Base-by-base conservation (phyloP, 1,284 basidiomycete species). In the Chondrostereum purpureum region DNA sequence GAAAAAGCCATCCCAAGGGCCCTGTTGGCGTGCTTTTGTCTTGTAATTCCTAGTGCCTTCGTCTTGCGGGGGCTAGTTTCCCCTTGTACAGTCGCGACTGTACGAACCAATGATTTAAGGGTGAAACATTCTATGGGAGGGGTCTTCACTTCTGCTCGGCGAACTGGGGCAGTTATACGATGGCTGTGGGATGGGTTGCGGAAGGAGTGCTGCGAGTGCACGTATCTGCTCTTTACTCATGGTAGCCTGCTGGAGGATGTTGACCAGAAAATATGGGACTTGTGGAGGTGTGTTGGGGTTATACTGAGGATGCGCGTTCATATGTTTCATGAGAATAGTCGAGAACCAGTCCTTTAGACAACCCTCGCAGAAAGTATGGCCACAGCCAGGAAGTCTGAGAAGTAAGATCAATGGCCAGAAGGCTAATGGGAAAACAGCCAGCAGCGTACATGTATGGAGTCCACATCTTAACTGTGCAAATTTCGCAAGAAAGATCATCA, bases 321-420 rank as follows among this genome's bases (percentile, higher is more conserved):
- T 64, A 53, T 81, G 76, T 48, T 74, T 70, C 0, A 62, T 62
- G 40, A 74, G 70, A 0, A 63, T 70, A 5, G 73, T 72, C 47
- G 61, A 63, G 54, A 88, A 84, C 84, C 84, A 87, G 54, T 80
- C 75, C 38, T 70, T 64, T 5, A 88, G 65, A 52, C 84, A 88
- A 5, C 57, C 58, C 49, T 73, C 63, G 56, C 84, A 87, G 58
- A 81, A 87, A 0, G 74, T 73, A 61, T 88, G 84, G 4, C 84
- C 84, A 45, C 84, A 88, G 33, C 69, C 72, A 3, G 73, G 61
- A 21, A 86, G 68, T 17, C 80, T 83, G 50, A n/a, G 16, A 46
- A 21, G 16, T 21, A 38, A 22, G 24, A 50, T 47, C 47, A 45
- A n/a, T n/a, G n/a, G n/a, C n/a, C n/a, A n/a, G n/a, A n/a, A n/a